phyloP scores from a whole-genome alignment of 2,329 filamentous ascomycete genomes.

The Aaosphaeria pasadenensis region DNA sequence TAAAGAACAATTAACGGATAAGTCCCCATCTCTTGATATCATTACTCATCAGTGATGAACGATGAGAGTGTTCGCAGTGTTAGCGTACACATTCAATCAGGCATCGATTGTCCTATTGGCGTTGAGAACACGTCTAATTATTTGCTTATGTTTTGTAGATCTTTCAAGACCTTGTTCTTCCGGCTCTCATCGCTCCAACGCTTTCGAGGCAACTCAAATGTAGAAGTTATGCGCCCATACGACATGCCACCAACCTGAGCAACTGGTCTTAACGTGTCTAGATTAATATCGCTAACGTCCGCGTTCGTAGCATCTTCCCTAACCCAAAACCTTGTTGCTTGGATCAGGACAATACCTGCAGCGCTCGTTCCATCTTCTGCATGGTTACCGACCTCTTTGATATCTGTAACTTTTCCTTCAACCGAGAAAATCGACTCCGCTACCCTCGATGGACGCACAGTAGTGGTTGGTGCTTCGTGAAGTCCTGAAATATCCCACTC shows the following conservation, averaged over 20 bases:
- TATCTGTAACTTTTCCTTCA: constrained; percentile 70
- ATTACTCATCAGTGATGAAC: no score
- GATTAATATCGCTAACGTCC: constrained; percentile 67
- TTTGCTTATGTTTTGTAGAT: neutral
- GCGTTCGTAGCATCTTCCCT: constrained; percentile 78
- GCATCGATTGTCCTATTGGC: no score
- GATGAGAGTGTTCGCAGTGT: no score
- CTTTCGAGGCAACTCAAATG: constrained; percentile 11
- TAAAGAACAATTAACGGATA: no score
- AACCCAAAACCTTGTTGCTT: constrained; percentile 80
- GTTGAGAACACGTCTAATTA: no score
- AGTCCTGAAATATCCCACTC: constrained; percentile 77
- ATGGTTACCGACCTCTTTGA: constrained; percentile 67
- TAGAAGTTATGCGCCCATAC: constrained; percentile 51
- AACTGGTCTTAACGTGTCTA: constrained; percentile 67
- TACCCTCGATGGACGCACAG: constrained; percentile 67
- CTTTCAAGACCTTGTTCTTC: neutral
- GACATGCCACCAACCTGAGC: constrained; percentile 77
- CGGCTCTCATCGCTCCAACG: neutral
- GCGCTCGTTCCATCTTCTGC: constrained; percentile 65
- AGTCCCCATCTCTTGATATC: no score
- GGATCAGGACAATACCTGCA: constrained; percentile 59
- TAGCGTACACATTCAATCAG: no score
- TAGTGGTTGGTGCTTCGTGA: constrained; percentile 60
- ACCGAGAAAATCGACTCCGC: constrained; percentile 74